A percentile compares a stretch with the other conserved stretches of the same genome.
These are phyloP conservation scores for Rubia yunnanensis DNA, from an alignment of 257 asterid species.

Conservation along the genomic window DNA sequence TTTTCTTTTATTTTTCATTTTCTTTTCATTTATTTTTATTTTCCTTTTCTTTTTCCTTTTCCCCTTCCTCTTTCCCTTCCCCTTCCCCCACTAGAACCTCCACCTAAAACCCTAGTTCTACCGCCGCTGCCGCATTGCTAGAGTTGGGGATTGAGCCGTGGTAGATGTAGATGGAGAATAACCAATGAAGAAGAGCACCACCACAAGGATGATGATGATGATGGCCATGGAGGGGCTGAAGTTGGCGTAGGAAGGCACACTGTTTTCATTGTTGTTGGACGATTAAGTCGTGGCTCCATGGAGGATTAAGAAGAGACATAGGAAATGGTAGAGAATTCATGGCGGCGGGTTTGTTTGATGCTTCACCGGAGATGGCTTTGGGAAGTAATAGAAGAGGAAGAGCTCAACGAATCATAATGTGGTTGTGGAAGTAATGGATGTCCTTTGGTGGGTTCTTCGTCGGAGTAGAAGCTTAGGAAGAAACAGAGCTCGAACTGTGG, in stretches of 20 bases:
- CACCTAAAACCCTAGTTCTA: too few relatives aligned
- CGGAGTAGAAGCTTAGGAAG: too few relatives aligned
- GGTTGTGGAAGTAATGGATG: too few relatives aligned
- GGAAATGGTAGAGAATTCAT: slow-evolving; percentile 2
- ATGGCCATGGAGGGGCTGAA: slow-evolving; percentile 74
- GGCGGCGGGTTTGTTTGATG: background rate
- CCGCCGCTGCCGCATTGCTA: slow-evolving; percentile 24
- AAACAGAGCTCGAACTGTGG: too few relatives aligned
- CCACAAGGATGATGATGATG: slow-evolving; percentile 61
- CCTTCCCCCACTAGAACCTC: too few relatives aligned
- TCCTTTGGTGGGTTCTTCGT: too few relatives aligned
- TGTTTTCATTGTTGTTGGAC: background rate
- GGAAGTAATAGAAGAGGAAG: background rate
- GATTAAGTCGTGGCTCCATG: slow-evolving; percentile 36
- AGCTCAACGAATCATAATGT: too few relatives aligned
- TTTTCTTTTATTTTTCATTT: too few relatives aligned
- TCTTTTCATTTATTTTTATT: too few relatives aligned
- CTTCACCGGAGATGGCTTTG: background rate
- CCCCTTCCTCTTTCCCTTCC: too few relatives aligned
- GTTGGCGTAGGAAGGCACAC: slow-evolving; percentile 17
- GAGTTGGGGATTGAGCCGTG: slow-evolving; percentile 44
- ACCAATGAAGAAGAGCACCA: slow-evolving; percentile 74
- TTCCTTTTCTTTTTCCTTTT: too few relatives aligned
- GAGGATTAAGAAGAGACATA: slow-evolving; percentile 6
- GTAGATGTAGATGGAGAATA: slow-evolving; percentile 79